Evolutionary conservation across 1,139 yeast species (phyloP).

Genomic region (Wickerhamiella infanticola): DNA sequence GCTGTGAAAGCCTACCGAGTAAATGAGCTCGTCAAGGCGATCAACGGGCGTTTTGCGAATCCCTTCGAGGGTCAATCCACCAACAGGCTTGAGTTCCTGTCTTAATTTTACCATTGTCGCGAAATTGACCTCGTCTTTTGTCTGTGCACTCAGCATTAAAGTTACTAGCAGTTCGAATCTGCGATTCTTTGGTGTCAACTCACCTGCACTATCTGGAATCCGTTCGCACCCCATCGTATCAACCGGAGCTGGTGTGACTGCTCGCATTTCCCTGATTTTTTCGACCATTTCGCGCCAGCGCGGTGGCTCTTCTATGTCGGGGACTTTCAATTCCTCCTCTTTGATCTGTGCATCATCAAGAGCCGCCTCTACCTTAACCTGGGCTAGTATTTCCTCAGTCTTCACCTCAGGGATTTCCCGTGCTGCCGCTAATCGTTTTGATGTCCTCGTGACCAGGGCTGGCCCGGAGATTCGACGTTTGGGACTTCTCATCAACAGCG

Average conservation of each 20-base stretch:
- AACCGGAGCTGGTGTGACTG: constrained; percentile 56
- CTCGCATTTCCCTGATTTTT: constrained; percentile 50
- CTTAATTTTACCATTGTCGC: constrained; percentile 55
- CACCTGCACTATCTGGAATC: constrained; percentile 33
- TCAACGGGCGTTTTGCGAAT: constrained; percentile 38
- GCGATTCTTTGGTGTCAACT: constrained; percentile 26
- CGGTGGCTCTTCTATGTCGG: constrained; percentile 7
- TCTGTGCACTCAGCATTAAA: constrained; percentile 80
- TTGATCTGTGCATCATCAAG: background rate
- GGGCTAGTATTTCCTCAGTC: too few relatives aligned
- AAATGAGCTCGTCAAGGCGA: constrained; percentile 49
- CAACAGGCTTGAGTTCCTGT: constrained; percentile 17
- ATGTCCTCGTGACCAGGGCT: background rate
- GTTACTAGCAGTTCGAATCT: constrained; percentile 67
- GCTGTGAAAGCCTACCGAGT: constrained; percentile 74
- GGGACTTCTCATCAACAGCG: background rate
- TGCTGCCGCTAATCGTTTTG: background rate
- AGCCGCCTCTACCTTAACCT: too few relatives aligned
- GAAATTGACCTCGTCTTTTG: constrained; percentile 76
- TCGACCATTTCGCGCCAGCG: constrained; percentile 36
- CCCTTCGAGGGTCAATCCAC: constrained; percentile 23
- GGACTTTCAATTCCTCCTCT: background rate
- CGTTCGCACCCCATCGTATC: constrained; percentile 81
- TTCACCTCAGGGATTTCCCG: background rate
- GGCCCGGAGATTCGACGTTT: background rate